Percentiles rank a stretch among this genome's conserved stretches.
phyloP scores from a whole-genome alignment of 352 stramenopile genomes.

The Pythium phragmitis region DNA sequence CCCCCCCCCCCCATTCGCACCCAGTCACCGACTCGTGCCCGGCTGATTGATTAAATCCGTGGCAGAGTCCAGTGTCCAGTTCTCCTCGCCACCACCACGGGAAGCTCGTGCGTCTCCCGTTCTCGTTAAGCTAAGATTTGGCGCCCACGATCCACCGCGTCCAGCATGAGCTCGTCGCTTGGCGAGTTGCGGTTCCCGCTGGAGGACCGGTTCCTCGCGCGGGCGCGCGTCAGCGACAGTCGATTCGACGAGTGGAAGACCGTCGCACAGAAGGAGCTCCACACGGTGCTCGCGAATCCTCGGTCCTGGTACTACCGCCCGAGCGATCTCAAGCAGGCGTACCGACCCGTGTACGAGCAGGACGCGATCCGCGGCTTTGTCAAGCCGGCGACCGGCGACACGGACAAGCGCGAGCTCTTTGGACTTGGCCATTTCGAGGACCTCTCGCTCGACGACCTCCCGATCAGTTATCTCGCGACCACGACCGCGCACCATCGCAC shows the following conservation, averaged over 20 bases:
- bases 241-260: conserved; percentile 30
- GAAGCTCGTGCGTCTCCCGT: not conserved
- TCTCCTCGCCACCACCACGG: not conserved
- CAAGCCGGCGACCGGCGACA: conserved; percentile 10
- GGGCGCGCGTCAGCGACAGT: conserved; percentile 25
- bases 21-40: too few relatives aligned
- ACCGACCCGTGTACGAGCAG: conserved; percentile 29
- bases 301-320: conserved; percentile 33
- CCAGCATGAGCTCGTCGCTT: conserved; percentile 27
- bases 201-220: conserved; percentile 27
- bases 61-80: conserved; percentile 4
- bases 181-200: conserved; percentile 26
- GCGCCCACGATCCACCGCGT: conserved; percentile 19
- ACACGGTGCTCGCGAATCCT: conserved; percentile 22
- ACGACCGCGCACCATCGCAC: conserved; percentile 30
- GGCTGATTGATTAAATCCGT: too few relatives aligned
- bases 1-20: not conserved
- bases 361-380: conserved; percentile 30
- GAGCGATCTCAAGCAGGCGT: conserved; percentile 28
- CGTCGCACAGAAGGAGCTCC: conserved; percentile 24
- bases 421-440: conserved; percentile 23
- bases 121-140: conserved; percentile 21
- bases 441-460: conserved; percentile 30
- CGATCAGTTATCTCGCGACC: conserved; percentile 25
- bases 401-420: conserved; percentile 21